Evolutionary conservation across 768 basidiomycete genomes (phyloP).

Genomic region (Vishniacozyma victoriae): DNA sequence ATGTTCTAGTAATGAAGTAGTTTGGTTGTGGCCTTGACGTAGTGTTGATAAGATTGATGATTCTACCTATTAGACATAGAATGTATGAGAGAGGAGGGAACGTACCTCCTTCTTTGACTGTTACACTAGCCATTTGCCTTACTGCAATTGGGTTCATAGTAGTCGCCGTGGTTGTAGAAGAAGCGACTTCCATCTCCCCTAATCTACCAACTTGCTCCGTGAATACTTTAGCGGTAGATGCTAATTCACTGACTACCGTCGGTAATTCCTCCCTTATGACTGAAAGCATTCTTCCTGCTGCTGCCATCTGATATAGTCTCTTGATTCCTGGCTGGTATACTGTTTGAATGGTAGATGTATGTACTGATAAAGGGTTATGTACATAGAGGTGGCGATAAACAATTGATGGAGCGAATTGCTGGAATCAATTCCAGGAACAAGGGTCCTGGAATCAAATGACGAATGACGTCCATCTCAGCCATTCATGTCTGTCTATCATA

Average conservation of each 20-base stretch:
- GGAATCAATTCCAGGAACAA: too few relatives aligned
- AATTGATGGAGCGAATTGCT: too few relatives aligned
- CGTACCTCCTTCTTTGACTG: conserved; percentile 6
- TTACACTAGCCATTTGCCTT: conserved; percentile 14
- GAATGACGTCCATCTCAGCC: too few relatives aligned
- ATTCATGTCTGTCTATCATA: not conserved
- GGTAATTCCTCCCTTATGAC: conserved; percentile 16
- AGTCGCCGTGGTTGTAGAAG: too few relatives aligned
- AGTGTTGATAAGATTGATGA: not conserved
- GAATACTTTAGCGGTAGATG: conserved; percentile 8
- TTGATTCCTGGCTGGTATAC: too few relatives aligned
- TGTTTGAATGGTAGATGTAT: too few relatives aligned
- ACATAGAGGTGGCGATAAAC: too few relatives aligned
- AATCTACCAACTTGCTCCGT: not conserved
- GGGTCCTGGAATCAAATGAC: too few relatives aligned
- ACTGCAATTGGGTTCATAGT: conserved; percentile 28
- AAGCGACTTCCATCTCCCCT: conserved; percentile 7
- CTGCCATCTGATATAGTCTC: too few relatives aligned
- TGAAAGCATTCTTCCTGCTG: conserved; percentile 18
- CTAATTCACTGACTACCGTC: conserved; percentile 10
- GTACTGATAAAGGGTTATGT: too few relatives aligned
- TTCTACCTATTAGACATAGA: not conserved
- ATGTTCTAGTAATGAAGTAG: not conserved
- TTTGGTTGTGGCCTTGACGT: not conserved
- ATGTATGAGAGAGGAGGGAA: not conserved